Evolutionary conservation across 352 stramenopile species (phyloP).

Genomic region (Achlya hypogyna): DNA sequence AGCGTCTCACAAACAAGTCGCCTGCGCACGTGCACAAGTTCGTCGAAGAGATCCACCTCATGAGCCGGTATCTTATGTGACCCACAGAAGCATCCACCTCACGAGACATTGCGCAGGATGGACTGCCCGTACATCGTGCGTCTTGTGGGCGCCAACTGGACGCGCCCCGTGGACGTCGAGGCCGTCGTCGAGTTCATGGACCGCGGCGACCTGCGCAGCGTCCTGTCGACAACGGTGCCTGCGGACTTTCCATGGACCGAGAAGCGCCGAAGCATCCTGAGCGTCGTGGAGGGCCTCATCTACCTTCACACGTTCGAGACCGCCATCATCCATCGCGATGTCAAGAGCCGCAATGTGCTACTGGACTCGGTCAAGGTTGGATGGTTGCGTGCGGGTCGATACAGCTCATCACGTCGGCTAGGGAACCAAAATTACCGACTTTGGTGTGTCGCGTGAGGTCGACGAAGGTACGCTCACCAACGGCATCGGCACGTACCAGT

Average conservation of each 20-base stretch:
- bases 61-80: not conserved
- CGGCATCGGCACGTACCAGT: conserved; percentile 33
- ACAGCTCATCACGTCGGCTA: too few species aligned
- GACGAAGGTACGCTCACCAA: conserved; percentile 24
- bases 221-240: not conserved
- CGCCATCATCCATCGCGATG: conserved; percentile 31
- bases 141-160: conserved; percentile 1
- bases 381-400: too few species aligned
- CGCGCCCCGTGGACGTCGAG: not conserved
- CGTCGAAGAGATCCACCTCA: not conserved
- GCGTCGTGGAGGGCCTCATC: not conserved
- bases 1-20: not conserved
- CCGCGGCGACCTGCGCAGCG: conserved; percentile 8
- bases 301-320: conserved; percentile 23
- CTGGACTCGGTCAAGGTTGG: conserved; percentile 24
- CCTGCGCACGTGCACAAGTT: not conserved
- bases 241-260: not conserved
- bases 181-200: conserved; percentile 16
- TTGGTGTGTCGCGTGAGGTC: conserved; percentile 26
- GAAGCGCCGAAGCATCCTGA: not conserved
- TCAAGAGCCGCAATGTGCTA: conserved; percentile 45
- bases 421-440: conserved; percentile 34
- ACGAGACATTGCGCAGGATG: not conserved
- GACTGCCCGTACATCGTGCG: not conserved
- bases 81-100: not conserved